Conservation (phyloP, 805 yeast species). For the Kodamaea kakaduensis region DNA sequence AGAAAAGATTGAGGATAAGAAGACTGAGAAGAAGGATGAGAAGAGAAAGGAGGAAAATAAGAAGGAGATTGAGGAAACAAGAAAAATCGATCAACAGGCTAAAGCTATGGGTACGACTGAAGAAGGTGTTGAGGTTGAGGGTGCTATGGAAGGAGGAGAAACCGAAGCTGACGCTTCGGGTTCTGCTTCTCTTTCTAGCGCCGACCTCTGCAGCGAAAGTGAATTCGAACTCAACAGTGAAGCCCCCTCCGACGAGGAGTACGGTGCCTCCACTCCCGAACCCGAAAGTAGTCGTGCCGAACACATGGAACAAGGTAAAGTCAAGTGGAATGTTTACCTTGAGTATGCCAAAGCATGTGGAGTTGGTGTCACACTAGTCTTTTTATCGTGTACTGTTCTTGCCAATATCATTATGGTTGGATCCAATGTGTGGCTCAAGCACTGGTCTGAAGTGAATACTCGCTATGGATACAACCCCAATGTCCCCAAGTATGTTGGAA, state of each 20-base stretch:
- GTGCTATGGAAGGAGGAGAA: too few relatives aligned
- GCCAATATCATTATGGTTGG: conserved; percentile 60
- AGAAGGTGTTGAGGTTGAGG: conserved; percentile 17
- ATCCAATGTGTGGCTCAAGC: conserved; percentile 89
- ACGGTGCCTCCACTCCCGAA: conserved; percentile 19
- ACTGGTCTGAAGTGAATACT: conserved; percentile 93
- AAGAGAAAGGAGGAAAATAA: background rate
- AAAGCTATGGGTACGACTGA: background rate
- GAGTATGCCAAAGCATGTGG: conserved; percentile 90
- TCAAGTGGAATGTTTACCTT: conserved; percentile 77
- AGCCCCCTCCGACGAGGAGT: conserved; percentile 2
- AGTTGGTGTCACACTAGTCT: conserved; percentile 55
- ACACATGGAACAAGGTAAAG: conserved; percentile 89
- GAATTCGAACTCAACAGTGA: conserved; percentile 38
- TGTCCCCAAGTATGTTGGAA: conserved; percentile 64
- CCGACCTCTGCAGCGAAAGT: conserved; percentile 32
- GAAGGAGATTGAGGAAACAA: background rate
- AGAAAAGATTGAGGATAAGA: conserved; percentile 5
- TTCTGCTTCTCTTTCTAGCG: conserved; percentile 13
- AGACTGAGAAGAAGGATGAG: conserved; percentile 11
- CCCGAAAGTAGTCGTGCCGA: conserved; percentile 55
- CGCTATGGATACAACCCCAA: conserved; percentile 65
- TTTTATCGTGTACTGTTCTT: conserved; percentile 50
- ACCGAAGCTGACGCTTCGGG: conserved; percentile 3
- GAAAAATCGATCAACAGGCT: background rate